These are phyloP conservation scores for Cantharellus anzutake DNA, from an alignment of 768 basidiomycete species.

Conservation along the genomic window DNA sequence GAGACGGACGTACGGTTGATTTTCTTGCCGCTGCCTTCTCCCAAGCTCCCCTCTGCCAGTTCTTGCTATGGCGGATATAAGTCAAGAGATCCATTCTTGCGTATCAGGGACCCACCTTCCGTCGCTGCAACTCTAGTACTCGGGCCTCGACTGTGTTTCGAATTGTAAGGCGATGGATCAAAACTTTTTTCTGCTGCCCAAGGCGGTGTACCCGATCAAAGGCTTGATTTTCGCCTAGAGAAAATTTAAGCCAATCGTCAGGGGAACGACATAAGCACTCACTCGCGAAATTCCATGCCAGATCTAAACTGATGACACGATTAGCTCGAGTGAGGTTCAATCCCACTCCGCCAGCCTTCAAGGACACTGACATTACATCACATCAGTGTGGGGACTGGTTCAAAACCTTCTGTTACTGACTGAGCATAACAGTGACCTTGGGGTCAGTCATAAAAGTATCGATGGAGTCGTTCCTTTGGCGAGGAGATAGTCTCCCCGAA, in stretches of 20 bases:
- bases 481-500: constrained; percentile 38
- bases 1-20: constrained; percentile 1
- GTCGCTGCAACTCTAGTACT: constrained; percentile 5
- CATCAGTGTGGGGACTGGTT: neutral
- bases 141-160: constrained; percentile 8
- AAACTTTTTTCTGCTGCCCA: constrained; percentile 33
- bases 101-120: constrained; percentile 3
- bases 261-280: neutral
- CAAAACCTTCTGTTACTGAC: neutral
- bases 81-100: neutral
- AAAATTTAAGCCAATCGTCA: neutral
- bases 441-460: constrained; percentile 40
- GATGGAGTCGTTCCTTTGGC: constrained; percentile 34
- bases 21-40: constrained; percentile 4
- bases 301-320: constrained; percentile 42
- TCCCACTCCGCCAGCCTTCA: constrained; percentile 40
- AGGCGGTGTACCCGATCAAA: constrained; percentile 41
- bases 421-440: constrained; percentile 16
- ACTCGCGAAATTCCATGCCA: constrained; percentile 30
- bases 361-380: constrained; percentile 13
- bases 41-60: constrained; percentile 7
- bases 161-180: constrained; percentile 7
- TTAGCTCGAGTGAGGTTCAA: constrained; percentile 44
- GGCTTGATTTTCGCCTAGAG: constrained; percentile 33
- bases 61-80: constrained; percentile 1